Evolutionary conservation across 768 basidiomycete genomes (phyloP), one percentile per base, ranked within the genome.

Genomic region (Lactarius sp.): DNA sequence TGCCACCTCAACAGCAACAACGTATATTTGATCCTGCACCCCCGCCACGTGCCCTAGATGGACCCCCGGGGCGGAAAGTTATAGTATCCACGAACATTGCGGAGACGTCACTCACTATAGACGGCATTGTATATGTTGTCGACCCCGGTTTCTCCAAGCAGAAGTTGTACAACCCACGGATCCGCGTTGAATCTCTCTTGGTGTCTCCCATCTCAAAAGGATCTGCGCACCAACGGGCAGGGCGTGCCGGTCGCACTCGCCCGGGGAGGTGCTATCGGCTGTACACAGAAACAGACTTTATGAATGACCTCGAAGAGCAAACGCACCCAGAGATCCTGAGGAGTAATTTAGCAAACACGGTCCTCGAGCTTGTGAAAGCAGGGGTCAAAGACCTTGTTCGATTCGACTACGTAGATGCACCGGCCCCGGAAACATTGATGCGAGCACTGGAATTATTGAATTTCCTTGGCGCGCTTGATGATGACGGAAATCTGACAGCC

Each of bases 121-220:
- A 99, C 68, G 96, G 96, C 27, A 98, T 99, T 70, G 95, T 99
- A 27, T 98, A 98, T 70, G 96, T 98, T 62, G 94, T 98, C 51
- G 96, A 98, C 71, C 93, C 95, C 0, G 95, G 94, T 1, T 97
- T 98, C 77, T 94, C 90, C 44, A 96, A 99, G 76, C 96, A 98
- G 76, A 98, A 96, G 73, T 89, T 98, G 54, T 99, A 98, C 79
- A 98, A 98, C 73, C 97, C 96, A 0, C 84, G 96, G 34, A 97
- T 97, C 64, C 87, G 96, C 52, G 95, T 98, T 20, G 95, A 99
- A 77, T 90, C 88, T 64, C 77, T 99, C 59, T 77, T 98, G 18
- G 95, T 98, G 49, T 88, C 89, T 56, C 95, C 94, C 0, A 99
- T 98, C 69, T 96, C 93, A 33, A 98, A 98, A 74, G 97, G 94